Percentiles rank a stretch among this genome's conserved stretches.
Conservation (phyloP, 176 grass and related monocot species). For the Triticum urartu region DNA sequence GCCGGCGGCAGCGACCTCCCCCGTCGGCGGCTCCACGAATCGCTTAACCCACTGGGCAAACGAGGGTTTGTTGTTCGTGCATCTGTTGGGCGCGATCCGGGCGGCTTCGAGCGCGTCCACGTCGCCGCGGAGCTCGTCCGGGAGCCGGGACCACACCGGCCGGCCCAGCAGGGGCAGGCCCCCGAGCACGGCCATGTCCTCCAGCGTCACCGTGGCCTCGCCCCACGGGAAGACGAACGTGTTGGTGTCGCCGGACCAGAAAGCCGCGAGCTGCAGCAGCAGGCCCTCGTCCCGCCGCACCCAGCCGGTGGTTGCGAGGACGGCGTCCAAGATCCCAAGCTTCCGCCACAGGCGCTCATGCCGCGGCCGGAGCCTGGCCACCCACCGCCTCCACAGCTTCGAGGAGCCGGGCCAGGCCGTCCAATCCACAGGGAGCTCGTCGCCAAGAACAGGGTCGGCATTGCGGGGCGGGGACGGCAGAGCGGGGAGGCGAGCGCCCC, state of each 20-base stretch:
- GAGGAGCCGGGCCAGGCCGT: conserved; percentile 57
- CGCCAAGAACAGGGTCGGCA: background rate
- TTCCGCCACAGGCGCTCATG: conserved; percentile 51
- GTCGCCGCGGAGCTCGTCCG: conserved; percentile 34
- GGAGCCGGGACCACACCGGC: background rate
- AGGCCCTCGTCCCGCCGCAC: conserved; percentile 45
- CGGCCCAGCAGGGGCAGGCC: conserved; percentile 36
- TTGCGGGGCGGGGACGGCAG: background rate
- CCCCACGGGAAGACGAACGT: conserved; percentile 85
- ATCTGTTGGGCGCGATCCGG: conserved; percentile 61
- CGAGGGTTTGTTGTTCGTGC: conserved; percentile 62
- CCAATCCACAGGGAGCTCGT: conserved; percentile 51
- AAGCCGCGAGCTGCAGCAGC: conserved; percentile 53
- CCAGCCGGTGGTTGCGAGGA: conserved; percentile 55
- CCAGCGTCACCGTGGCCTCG: conserved; percentile 71
- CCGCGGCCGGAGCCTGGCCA: conserved; percentile 62
- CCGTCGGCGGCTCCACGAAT: conserved; percentile 38
- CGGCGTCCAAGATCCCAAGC: conserved; percentile 58
- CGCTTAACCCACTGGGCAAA: conserved; percentile 69
- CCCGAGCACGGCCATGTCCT: conserved; percentile 60
- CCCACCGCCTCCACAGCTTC: conserved; percentile 67
- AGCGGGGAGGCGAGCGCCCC: background rate
- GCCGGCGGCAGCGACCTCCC: background rate
- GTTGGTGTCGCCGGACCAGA: conserved; percentile 62
- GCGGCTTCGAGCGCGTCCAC: conserved; percentile 48